phyloP scores from a whole-genome alignment of 2,329 filamentous ascomycete genomes.

The Blumeriella jaapii region DNA sequence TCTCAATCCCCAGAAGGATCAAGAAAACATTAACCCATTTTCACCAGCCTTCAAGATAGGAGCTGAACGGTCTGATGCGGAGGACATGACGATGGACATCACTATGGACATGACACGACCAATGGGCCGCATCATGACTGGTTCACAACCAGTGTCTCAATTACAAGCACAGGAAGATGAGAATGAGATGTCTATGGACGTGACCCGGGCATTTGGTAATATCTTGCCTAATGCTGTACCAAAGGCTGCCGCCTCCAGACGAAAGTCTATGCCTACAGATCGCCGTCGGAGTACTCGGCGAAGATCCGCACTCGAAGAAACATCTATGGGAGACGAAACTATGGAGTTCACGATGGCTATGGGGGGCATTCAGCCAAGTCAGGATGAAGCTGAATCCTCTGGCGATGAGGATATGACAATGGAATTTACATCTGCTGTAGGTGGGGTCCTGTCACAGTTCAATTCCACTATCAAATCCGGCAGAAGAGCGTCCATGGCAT shows the following conservation, averaged over 20 bases:
- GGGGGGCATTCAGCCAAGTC: constrained; percentile 37
- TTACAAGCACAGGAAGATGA: constrained; percentile 25
- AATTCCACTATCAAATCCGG: constrained; percentile 26
- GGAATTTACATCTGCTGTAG: constrained; percentile 61
- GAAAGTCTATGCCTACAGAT: constrained; percentile 24
- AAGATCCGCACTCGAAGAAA: constrained; percentile 25
- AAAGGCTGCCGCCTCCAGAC: constrained; percentile 15
- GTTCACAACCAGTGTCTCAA: neutral
- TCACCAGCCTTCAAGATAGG: constrained; percentile 24
- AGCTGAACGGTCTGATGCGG: constrained; percentile 17
- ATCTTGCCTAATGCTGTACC: constrained; percentile 42
- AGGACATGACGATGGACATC: constrained; percentile 43
- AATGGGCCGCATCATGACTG: constrained; percentile 39
- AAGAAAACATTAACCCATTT: constrained; percentile 39
- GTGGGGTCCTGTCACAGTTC: constrained; percentile 36
- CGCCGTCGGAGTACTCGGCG: constrained; percentile 29
- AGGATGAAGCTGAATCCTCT: constrained; percentile 27
- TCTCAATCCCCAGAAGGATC: constrained; percentile 29
- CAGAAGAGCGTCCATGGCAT: constrained; percentile 14
- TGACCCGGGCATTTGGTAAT: constrained; percentile 70
- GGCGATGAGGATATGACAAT: constrained; percentile 65
- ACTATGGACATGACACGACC: constrained; percentile 45
- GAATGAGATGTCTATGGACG: constrained; percentile 76
- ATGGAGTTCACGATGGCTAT: constrained; percentile 48
- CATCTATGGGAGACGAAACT: constrained; percentile 27